These are phyloP conservation scores for Vitis hybrid DNA, from an alignment of 177 flowering plant genomes.

Conservation along the genomic window DNA sequence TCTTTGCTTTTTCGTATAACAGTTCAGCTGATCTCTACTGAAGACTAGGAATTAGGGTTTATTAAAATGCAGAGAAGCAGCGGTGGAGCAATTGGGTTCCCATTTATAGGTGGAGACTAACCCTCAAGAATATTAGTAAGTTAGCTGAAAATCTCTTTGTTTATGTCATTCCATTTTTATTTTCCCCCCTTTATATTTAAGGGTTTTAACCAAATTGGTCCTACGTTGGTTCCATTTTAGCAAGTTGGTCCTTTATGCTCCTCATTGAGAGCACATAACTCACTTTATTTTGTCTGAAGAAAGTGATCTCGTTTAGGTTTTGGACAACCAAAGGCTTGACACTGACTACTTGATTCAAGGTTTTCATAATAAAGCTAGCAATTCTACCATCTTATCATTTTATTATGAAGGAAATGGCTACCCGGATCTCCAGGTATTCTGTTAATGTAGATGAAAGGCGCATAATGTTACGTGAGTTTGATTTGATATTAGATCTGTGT, in stretches of 20 bases:
- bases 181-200: neutral
- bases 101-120: neutral
- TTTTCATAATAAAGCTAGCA: neutral
- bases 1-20: neutral
- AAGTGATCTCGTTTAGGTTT: neutral
- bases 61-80: constrained; percentile 11
- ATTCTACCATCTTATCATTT: neutral
- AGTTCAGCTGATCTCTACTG: neutral
- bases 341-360: neutral
- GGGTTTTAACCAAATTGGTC: neutral
- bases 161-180: neutral
- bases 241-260: neutral
- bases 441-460: neutral
- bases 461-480: constrained; percentile 1
- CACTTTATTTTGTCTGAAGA: constrained; percentile 1
- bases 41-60: neutral
- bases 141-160: neutral
- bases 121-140: neutral
- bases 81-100: constrained; percentile 1
- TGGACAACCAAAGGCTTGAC: neutral
- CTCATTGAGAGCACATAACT: neutral
- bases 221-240: neutral
- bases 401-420: neutral
- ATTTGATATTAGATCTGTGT: neutral
- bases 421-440: neutral